Conservation (phyloP, 352 stramenopile genomes). For the Aphanomyces euteiches region DNA sequence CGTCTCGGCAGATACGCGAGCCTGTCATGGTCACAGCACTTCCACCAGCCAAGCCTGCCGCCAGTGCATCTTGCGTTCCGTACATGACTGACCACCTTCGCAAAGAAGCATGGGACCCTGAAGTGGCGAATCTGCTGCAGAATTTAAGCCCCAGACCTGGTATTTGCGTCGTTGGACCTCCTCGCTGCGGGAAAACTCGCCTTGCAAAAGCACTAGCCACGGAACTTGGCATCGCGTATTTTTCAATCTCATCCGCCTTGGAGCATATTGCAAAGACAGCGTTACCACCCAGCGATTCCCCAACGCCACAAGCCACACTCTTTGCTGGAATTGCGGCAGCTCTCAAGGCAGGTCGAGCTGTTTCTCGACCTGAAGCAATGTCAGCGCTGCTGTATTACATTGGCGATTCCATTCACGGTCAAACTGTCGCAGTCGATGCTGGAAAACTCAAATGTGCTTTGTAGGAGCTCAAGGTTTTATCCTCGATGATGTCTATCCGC, state of each 20-base stretch:
- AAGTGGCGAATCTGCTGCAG: neutral
- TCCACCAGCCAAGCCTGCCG: neutral
- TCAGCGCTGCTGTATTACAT: slow-evolving; percentile 14
- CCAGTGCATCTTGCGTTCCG: slow-evolving; percentile 1
- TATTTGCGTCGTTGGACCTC: slow-evolving; percentile 25
- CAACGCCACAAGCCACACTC: neutral
- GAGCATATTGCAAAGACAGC: neutral
- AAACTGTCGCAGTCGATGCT: neutral
- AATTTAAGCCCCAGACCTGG: neutral
- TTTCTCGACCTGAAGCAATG: neutral
- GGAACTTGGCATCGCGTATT: slow-evolving; percentile 5
- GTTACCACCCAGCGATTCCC: neutral
- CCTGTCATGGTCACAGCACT: neutral
- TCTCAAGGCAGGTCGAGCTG: neutral
- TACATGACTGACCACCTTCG: slow-evolving; percentile 8
- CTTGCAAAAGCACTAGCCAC: slow-evolving; percentile 1
- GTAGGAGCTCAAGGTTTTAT: slow-evolving; percentile 15
- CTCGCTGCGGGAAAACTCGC: slow-evolving; percentile 13
- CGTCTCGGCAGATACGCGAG: neutral
- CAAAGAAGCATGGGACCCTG: slow-evolving; percentile 14
- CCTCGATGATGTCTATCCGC: slow-evolving; percentile 14
- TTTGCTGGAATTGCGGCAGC: neutral
- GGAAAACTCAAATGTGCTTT: neutral
- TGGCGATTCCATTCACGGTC: neutral
- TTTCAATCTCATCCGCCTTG: neutral